Base-by-base conservation (phyloP, 2,329 filamentous ascomycete species). In the Sporothrix brunneoviolacea region DNA sequence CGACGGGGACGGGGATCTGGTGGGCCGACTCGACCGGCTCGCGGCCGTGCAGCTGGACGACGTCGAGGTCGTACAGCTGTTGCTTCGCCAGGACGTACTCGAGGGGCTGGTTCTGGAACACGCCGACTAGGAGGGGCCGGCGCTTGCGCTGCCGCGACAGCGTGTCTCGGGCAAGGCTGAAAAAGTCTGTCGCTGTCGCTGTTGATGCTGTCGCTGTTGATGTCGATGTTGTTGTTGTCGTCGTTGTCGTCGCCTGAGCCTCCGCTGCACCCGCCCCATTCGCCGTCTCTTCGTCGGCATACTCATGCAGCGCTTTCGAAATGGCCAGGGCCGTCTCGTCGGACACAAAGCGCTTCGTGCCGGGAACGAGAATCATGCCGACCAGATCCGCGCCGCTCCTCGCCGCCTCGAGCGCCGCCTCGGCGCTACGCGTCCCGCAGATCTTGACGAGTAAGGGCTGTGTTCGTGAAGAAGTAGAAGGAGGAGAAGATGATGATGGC, bases 1-100 rank as follows among this genome's bases (percentile, higher is more conserved):
- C 83, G 5, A 98, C 91, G 0, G 93, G 93, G 0, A 96, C 90
- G 1, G 93, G 91, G 43, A 98, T 89, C n/a, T 86, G 69, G 40
- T 71, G 79, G 2, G 91, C 84, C 91, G 91, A 98, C 65, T 98
- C 93, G 4, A 96, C 62, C 3, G 93, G 91, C 64, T 98, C 94
- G 41, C 84, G 78, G 8, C 93, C 94, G 63, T 98, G 93, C 2
- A 98, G 78, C 64, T 98, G 93, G 7, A 98, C 88, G 48, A 95
- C 71, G 64, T 98, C 93, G 38, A 98, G 79, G 40, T 77, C 75
- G 57, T 95, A 82, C 12, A 82, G 73, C 57, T 80, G 80, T 60
- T 94, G 87, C 64, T 91, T 82, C 55, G 83, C 78, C 45, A 97
- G 73, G 7, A 98, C 76, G 59, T 95, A 89, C 32, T 81, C 79